Evolutionary conservation across 371 early-diverging fungal species (phyloP).

Genomic region (Smittium mucronatum): DNA sequence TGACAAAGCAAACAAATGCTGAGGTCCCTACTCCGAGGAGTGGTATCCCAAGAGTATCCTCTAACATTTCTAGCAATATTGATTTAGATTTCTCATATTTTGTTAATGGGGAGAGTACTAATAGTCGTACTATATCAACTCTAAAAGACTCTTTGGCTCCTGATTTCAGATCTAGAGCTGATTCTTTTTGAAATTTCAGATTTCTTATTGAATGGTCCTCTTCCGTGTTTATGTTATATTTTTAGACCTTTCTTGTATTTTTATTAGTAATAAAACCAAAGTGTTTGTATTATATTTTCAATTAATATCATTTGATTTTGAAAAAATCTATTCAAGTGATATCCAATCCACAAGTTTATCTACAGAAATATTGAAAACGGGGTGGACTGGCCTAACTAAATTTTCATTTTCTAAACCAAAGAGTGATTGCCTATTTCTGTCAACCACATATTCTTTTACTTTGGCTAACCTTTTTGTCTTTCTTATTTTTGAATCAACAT

Average conservation of each 20-base stretch:
- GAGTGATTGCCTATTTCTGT: neutral
- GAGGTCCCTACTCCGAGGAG: too few relatives aligned
- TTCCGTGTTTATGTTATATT: slow-evolving; percentile 13
- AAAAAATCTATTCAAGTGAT: too few relatives aligned
- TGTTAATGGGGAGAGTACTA: neutral
- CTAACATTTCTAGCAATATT: too few relatives aligned
- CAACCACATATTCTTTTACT: slow-evolving; percentile 8
- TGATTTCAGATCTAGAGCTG: neutral
- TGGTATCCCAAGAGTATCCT: too few relatives aligned
- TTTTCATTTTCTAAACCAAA: slow-evolving; percentile 12
- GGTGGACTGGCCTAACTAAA: slow-evolving; percentile 39
- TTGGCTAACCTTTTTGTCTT: slow-evolving; percentile 37
- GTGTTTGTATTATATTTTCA: too few relatives aligned
- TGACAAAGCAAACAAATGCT: too few relatives aligned
- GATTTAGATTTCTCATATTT: neutral
- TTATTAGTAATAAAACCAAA: too few relatives aligned
- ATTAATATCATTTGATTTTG: too few relatives aligned
- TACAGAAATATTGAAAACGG: slow-evolving; percentile 42
- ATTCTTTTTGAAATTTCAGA: neutral
- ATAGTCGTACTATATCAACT: neutral
- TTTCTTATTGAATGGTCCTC: neutral
- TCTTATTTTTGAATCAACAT: too few relatives aligned
- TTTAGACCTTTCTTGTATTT: too few relatives aligned
- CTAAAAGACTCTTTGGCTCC: neutral
- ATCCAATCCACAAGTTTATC: too few relatives aligned